Conservation (phyloP, 176 grass and related monocot species). For the Musa beccarii region DNA sequence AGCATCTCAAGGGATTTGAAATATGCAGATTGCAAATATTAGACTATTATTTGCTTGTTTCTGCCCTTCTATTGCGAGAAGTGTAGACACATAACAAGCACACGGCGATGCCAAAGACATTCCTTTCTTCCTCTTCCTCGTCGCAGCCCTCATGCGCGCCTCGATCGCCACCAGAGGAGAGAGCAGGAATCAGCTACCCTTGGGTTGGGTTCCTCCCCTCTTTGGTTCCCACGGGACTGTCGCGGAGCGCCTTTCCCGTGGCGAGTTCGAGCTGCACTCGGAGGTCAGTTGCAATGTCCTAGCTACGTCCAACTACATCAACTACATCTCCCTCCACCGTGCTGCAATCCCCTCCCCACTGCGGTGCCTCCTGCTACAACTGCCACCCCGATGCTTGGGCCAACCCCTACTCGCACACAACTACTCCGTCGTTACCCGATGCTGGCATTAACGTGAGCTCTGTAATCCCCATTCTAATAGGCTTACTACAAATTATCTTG, state of each 20-base stretch:
- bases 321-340: neutral
- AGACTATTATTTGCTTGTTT: too few species aligned
- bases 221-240: neutral
- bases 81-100: too few species aligned
- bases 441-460: neutral
- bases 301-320: neutral
- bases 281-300: neutral
- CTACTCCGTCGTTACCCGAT: neutral
- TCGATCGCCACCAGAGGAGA: neutral
- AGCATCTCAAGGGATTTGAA: too few species aligned
- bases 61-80: too few species aligned
- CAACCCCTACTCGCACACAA: neutral
- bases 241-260: neutral
- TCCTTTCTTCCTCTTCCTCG: neutral
- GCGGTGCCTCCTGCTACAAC: neutral
- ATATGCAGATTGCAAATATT: too few species aligned
- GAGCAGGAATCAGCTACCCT: neutral
- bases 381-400: neutral
- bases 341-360: neutral
- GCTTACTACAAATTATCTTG: too few species aligned
- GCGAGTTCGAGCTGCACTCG: neutral
- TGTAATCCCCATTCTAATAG: neutral
- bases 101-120: neutral
- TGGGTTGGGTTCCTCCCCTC: neutral
- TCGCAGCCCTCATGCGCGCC: neutral